phyloP scores from a whole-genome alignment of 208 protist genomes.

The Acanthamoeba sp. region DNA sequence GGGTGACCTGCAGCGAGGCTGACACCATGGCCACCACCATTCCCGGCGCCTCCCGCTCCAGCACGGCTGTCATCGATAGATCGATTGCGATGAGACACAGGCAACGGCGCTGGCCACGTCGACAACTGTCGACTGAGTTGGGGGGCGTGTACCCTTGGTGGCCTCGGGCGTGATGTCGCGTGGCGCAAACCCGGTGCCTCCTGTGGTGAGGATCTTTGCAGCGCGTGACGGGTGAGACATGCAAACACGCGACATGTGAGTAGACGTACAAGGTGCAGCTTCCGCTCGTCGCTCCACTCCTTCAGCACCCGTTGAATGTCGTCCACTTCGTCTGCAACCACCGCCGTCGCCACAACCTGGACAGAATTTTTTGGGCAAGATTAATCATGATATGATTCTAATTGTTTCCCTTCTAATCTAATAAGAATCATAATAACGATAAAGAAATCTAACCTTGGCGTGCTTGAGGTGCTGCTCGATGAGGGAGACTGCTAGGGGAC shows the following conservation, averaged over 20 bases:
- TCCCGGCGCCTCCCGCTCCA: slow-evolving; percentile 75
- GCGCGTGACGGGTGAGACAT: neutral
- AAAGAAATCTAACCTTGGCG: too few relatives aligned
- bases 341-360: neutral
- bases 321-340: slow-evolving; percentile 77
- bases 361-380: neutral
- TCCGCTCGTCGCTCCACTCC: slow-evolving; percentile 69
- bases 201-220: slow-evolving; percentile 57
- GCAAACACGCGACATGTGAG: too few relatives aligned
- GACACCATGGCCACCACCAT: slow-evolving; percentile 79
- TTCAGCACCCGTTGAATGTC: slow-evolving; percentile 64
- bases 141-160: slow-evolving; percentile 35
- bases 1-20: slow-evolving; percentile 73
- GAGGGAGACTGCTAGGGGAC: slow-evolving; percentile 61
- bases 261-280: slow-evolving; percentile 13
- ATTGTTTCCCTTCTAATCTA: too few relatives aligned
- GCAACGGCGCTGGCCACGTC: too few relatives aligned
- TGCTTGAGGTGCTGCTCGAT: slow-evolving; percentile 55
- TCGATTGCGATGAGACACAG: too few relatives aligned
- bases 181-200: slow-evolving; percentile 83
- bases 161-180: slow-evolving; percentile 85
- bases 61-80: too few relatives aligned
- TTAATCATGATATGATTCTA: too few relatives aligned
- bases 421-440: too few relatives aligned
- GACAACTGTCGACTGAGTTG: neutral